Percentiles rank a stretch among this genome's conserved stretches.
Conservation (phyloP, 345 rosid genomes). For the Hibiscus mutabilis region DNA sequence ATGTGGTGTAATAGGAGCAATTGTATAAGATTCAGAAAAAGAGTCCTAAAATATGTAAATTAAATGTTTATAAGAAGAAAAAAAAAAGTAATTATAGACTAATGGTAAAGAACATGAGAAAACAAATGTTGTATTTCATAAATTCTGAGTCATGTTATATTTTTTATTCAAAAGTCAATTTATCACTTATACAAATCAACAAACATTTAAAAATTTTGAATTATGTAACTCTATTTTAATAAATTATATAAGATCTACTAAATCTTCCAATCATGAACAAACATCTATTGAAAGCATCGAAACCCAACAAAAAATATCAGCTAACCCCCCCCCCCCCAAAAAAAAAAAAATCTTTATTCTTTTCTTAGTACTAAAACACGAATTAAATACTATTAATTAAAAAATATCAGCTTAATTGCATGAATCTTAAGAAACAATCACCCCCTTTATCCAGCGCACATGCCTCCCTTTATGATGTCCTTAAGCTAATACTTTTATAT, state of each 20-base stretch:
- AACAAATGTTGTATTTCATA: too few relatives aligned
- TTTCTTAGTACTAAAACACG: neutral
- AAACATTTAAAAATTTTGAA: too few relatives aligned
- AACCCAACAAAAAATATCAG: slow-evolving; percentile 12
- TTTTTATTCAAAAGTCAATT: too few relatives aligned
- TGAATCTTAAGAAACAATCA: slow-evolving; percentile 25
- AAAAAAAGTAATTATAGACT: too few relatives aligned
- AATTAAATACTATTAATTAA: slow-evolving; percentile 9
- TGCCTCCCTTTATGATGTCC: slow-evolving; percentile 12
- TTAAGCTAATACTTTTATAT: slow-evolving; percentile 7
- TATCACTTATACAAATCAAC: too few relatives aligned
- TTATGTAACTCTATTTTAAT: too few relatives aligned
- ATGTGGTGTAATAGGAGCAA: neutral
- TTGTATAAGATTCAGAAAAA: too few relatives aligned
- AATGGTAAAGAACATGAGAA: too few relatives aligned
- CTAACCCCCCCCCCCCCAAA: too few relatives aligned
- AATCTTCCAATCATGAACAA: neutral
- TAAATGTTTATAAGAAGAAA: too few relatives aligned
- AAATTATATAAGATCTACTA: neutral
- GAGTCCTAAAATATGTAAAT: too few relatives aligned
- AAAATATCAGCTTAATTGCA: slow-evolving; percentile 21
- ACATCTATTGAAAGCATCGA: neutral
- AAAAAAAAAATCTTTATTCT: neutral
- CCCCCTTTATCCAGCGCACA: slow-evolving; percentile 24
- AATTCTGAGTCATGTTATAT: too few relatives aligned